Evolutionary conservation across 1,139 yeast species (phyloP).

Genomic region (Magnusiomyces magnusii): DNA sequence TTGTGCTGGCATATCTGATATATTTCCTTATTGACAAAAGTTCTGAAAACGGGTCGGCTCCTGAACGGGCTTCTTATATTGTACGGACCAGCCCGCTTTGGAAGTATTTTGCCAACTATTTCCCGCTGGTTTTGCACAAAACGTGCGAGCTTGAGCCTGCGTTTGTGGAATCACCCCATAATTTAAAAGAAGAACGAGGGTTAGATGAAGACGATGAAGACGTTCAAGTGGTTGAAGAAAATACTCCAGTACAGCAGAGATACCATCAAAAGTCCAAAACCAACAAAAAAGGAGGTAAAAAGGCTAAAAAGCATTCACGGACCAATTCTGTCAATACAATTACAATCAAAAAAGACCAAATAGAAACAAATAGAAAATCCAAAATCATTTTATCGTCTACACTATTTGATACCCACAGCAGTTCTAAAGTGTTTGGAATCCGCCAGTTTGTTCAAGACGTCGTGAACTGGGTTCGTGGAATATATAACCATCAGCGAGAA

Average conservation of each 20-base stretch:
- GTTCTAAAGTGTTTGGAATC: background rate
- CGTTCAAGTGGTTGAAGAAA: background rate
- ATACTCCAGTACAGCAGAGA: background rate
- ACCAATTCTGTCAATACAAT: too few relatives aligned
- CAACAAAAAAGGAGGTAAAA: background rate
- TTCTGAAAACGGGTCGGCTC: slow-evolving; percentile 65
- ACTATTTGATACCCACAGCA: background rate
- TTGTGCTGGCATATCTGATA: slow-evolving; percentile 23
- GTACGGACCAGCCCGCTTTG: slow-evolving; percentile 57
- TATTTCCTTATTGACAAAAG: slow-evolving; percentile 56
- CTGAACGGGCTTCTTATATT: slow-evolving; percentile 46
- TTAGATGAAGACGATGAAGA: slow-evolving; percentile 4
- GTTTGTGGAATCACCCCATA: slow-evolving; percentile 35
- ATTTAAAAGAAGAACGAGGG: background rate
- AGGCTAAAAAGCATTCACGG: too few relatives aligned
- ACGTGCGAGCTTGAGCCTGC: slow-evolving; percentile 71
- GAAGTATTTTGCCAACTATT: slow-evolving; percentile 69
- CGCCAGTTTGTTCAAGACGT: background rate
- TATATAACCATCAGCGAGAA: slow-evolving; percentile 2
- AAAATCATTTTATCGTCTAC: slow-evolving; percentile 2
- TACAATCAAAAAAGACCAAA: background rate
- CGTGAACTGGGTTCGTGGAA: background rate
- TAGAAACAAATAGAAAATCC: background rate
- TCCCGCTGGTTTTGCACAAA: slow-evolving; percentile 71
- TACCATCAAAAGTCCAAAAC: background rate